Base-by-base conservation (phyloP, 495 filamentous ascomycete species). In the Podospora appendiculata region DNA sequence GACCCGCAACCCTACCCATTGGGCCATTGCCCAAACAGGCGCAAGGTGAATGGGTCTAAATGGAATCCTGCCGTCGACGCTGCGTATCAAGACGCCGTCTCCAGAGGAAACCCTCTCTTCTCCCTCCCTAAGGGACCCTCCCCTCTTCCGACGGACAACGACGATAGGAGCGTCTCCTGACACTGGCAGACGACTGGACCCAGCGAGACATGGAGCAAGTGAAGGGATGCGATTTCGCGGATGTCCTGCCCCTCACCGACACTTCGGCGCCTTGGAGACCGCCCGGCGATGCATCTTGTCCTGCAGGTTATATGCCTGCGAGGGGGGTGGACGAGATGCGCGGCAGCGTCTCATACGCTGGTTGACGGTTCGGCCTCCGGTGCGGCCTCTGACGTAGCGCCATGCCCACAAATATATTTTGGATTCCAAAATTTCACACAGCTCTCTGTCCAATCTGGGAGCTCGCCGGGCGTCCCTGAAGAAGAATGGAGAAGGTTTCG, bases 301-400 rank as follows among this genome's bases (percentile, higher is more conserved):
- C 55, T 56, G 63, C 56, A 66, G 32, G 32, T 54, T 48, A 59
- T 54, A 63, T 61, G 57, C 57, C 44, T 16, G 47, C 48, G 41
- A 39, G 51, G 48, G 53, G 51, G 47, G 38, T 39, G 51, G 50
- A 46, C 39, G 40, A 45, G 53, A 45, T 54, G 60, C 53, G 56
- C 55, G 62, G 55, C 54, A 60, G 52, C 59, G 8, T 61, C 55
- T 57, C 58, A 63, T 63, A 65, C 62, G 60, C 45, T 19, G 46
- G 40, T 19, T 44, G 36, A 39, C 45, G 42, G 32, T 34, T 47
- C 39, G 52, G 43, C 55, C 55, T 54, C 48, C 47, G 57, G 45
- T 32, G 32, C 33, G 50, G 49, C 46, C 58, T 63, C 57, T 66
- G 63, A 66, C 63, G 63, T 66, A 61, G 60, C 60, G 52, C 41